Percentiles rank a stretch among this genome's conserved stretches.
Evolutionary conservation across 2,329 filamentous ascomycete species (phyloP).

Genomic region (Macrophomina tecta): DNA sequence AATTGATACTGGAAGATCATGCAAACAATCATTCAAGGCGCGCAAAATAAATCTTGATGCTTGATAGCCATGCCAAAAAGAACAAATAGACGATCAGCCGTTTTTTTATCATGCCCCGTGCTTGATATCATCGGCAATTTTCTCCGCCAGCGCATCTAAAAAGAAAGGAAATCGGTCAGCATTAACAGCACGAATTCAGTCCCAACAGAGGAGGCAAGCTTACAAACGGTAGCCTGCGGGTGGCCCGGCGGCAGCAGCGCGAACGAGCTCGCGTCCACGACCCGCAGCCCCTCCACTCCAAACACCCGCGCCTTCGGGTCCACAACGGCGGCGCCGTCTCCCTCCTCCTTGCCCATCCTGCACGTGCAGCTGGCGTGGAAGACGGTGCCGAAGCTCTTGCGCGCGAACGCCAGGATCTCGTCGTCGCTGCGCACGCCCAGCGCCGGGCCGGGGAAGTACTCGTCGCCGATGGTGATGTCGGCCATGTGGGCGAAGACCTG

Average conservation of each 20-base stretch:
- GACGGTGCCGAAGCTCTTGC: constrained; percentile 47
- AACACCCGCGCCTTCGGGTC: constrained; percentile 33
- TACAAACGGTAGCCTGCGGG: constrained; percentile 3
- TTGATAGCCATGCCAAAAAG: no score
- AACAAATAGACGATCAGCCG: no score
- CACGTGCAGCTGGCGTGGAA: constrained; percentile 15
- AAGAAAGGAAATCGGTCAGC: background rate
- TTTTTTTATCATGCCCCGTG: no score
- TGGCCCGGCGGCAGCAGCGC: constrained; percentile 31
- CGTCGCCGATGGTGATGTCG: constrained; percentile 55
- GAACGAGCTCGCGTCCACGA: constrained; percentile 34
- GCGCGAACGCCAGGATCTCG: constrained; percentile 60
- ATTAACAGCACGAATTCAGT: constrained; percentile 12
- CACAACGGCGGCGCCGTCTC: constrained; percentile 31
- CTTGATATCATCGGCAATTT: constrained; percentile 15
- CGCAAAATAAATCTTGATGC: no score
- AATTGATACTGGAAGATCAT: no score
- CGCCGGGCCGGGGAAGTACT: constrained; percentile 61
- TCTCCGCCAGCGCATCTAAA: constrained; percentile 4
- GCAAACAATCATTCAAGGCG: no score
- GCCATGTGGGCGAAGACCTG: constrained; percentile 38
- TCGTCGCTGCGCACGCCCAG: constrained; percentile 49
- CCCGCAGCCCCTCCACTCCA: constrained; percentile 34
- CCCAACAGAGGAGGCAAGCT: background rate
- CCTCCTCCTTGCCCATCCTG: background rate